These are phyloP conservation scores for Hericium coralloides DNA, from an alignment of 768 basidiomycete genomes.

Conservation along the genomic window DNA sequence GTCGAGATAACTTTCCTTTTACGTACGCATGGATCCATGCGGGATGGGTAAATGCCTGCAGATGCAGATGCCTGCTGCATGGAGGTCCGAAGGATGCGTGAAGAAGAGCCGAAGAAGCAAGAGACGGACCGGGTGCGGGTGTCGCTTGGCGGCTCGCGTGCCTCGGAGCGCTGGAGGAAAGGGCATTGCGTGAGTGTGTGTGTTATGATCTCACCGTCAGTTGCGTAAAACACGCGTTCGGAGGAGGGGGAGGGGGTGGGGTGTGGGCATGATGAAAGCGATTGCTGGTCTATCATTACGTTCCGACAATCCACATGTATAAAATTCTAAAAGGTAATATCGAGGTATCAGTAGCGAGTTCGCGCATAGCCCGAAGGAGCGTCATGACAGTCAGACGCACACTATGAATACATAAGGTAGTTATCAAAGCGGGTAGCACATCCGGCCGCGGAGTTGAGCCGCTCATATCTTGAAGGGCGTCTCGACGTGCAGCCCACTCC, in stretches of 20 bases:
- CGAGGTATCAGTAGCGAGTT: neutral
- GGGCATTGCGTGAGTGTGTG: neutral
- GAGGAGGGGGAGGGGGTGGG: neutral
- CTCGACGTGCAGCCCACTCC: constrained; percentile 73
- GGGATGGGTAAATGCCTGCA: constrained; percentile 3
- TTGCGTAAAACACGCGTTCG: neutral
- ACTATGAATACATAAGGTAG: neutral
- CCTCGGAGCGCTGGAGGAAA: neutral
- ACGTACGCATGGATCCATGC: neutral
- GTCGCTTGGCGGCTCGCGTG: neutral
- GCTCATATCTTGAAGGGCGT: constrained; percentile 48
- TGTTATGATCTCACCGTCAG: neutral
- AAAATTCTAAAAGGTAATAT: neutral
- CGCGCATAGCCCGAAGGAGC: neutral
- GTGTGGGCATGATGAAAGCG: neutral
- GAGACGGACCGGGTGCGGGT: neutral
- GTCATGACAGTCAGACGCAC: neutral
- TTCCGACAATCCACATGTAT: neutral
- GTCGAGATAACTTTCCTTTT: constrained; percentile 3
- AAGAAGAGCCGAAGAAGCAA: neutral
- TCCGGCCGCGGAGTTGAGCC: neutral
- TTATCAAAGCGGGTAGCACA: neutral
- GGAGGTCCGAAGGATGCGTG: neutral
- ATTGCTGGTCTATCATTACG: neutral
- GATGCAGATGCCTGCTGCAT: neutral